A percentile compares a stretch with the other conserved stretches of the same genome.
These are phyloP conservation scores for Massarina eburnea DNA, from an alignment of 2,329 filamentous ascomycete species.

Conservation along the genomic window DNA sequence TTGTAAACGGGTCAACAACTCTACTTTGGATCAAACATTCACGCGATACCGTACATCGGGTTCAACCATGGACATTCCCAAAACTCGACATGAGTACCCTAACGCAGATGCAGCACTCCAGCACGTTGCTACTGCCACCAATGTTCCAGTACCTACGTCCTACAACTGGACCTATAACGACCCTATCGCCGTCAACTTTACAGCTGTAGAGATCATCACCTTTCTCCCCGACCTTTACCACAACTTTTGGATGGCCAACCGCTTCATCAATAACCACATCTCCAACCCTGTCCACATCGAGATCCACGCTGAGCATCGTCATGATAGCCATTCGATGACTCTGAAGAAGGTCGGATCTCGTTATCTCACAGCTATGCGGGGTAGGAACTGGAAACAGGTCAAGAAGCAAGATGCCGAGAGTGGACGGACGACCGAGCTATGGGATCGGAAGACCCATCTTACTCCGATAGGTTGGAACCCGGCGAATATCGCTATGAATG, in stretches of 20 bases:
- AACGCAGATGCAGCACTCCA: too few species aligned
- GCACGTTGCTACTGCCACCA: background rate
- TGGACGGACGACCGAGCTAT: background rate
- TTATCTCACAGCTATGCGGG: constrained; percentile 4
- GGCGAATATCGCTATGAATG: constrained; percentile 1
- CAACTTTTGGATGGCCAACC: constrained; percentile 1
- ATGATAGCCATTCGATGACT: background rate
- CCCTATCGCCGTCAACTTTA: constrained; percentile 2
- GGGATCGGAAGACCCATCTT: constrained; percentile 2
- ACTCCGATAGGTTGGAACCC: background rate
- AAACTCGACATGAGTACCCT: too few species aligned
- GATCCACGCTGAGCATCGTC: constrained; percentile 1
- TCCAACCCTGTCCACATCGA: background rate
- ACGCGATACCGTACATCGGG: too few species aligned
- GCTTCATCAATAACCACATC: constrained; percentile 6
- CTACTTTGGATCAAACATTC: too few species aligned
- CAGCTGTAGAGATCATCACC: constrained; percentile 8
- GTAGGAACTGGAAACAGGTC: background rate
- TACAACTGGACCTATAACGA: background rate
- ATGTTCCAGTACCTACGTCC: too few species aligned
- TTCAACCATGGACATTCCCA: too few species aligned
- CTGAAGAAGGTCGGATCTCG: background rate
- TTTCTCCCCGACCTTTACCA: constrained; percentile 5
- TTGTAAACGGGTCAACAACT: too few species aligned
- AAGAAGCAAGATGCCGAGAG: background rate